Evolutionary conservation across 2,329 filamentous ascomycete genomes (phyloP).

Genomic region (Apiospora koreana): DNA sequence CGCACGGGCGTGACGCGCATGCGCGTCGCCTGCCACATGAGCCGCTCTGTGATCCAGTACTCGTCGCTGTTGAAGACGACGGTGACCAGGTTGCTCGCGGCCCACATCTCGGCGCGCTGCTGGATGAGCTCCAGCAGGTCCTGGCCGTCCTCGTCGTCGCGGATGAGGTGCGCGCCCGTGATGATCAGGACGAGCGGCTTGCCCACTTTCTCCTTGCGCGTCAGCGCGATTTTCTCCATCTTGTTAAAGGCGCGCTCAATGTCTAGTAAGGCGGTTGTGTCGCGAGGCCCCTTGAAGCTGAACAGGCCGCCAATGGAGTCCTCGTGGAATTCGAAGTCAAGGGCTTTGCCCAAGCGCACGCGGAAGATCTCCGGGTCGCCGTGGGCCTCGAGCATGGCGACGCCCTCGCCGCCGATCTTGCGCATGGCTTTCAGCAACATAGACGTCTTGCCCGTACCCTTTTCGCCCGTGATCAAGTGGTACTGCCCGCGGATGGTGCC

Average conservation of each 20-base stretch:
- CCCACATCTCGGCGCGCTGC: constrained; percentile 87
- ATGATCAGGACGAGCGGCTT: constrained; percentile 87
- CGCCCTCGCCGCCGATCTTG: constrained; percentile 84
- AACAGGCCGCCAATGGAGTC: constrained; percentile 97
- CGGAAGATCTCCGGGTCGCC: constrained; percentile 94
- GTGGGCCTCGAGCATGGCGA: constrained; percentile 96
- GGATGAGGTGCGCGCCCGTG: constrained; percentile 88
- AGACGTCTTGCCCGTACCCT: constrained; percentile 93
- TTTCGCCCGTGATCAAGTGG: constrained; percentile 89
- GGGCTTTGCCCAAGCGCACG: constrained; percentile 84
- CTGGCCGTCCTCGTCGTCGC: constrained; percentile 89
- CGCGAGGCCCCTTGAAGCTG: constrained; percentile 87
- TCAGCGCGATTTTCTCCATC: constrained; percentile 89
- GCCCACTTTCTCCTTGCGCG: constrained; percentile 60
- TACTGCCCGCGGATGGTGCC: constrained; percentile 80
- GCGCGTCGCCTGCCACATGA: constrained; percentile 56
- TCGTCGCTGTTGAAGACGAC: constrained; percentile 58
- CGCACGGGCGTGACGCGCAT: constrained; percentile 56
- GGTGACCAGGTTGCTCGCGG: constrained; percentile 68
- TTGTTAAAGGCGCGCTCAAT: constrained; percentile 98
- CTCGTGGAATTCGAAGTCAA: constrained; percentile 97
- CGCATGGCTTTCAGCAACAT: constrained; percentile 83
- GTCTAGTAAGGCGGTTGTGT: constrained; percentile 88
- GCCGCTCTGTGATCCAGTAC: constrained; percentile 58
- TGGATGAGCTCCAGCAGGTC: constrained; percentile 93